Percentiles rank a stretch among this genome's conserved stretches.
These are phyloP conservation scores for Raddia distichophylla DNA, from an alignment of 176 grass and related monocot species.

Conservation along the genomic window DNA sequence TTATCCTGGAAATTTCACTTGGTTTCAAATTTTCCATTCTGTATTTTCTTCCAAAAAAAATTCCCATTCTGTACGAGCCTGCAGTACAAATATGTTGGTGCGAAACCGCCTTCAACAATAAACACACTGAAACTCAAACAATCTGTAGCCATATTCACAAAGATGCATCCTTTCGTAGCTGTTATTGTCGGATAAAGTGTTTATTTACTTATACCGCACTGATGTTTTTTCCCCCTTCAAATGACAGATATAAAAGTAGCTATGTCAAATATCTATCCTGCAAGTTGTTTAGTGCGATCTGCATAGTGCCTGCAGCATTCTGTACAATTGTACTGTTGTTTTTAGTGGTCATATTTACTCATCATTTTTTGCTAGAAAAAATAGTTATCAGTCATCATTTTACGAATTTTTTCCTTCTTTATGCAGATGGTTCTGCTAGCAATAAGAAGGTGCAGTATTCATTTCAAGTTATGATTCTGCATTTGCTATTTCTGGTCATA, in stretches of 20 bases:
- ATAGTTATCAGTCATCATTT: neutral
- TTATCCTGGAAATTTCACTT: neutral
- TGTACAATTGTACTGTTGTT: neutral
- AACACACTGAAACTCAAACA: neutral
- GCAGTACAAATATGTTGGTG: neutral
- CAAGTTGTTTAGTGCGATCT: constrained; percentile 50
- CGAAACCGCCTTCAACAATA: neutral
- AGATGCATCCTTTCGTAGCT: neutral
- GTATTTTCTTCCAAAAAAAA: too few relatives aligned
- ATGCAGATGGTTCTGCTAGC: too few relatives aligned
- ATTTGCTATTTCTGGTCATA: too few relatives aligned
- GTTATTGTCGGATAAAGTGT: constrained; percentile 15
- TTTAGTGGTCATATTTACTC: constrained; percentile 13
- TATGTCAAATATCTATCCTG: neutral
- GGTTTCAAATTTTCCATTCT: neutral
- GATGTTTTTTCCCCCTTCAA: neutral
- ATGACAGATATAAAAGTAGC: neutral
- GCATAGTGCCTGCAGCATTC: constrained; percentile 18
- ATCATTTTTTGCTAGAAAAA: neutral
- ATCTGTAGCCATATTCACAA: neutral
- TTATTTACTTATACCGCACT: neutral
- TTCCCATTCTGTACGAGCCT: neutral
- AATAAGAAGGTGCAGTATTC: too few relatives aligned
- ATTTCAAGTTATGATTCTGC: too few relatives aligned
- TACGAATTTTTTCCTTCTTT: neutral